phyloP scores from a whole-genome alignment of 257 asterid genomes.

The Plantago ovata region DNA sequence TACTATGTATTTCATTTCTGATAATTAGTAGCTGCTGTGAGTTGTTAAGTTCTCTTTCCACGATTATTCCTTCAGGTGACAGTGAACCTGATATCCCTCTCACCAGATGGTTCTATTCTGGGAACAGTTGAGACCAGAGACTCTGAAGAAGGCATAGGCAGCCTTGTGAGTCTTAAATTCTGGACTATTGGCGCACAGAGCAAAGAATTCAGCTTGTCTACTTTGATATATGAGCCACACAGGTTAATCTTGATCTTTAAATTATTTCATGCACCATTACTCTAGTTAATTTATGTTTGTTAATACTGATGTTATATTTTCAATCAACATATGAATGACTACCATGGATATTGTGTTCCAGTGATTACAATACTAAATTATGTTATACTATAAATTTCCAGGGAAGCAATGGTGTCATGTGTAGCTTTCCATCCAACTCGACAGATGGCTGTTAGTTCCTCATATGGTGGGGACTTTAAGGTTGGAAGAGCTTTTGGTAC shows the following conservation, averaged over 20 bases:
- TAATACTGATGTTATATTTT: not conserved
- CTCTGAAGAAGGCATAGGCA: slow-evolving; percentile 94
- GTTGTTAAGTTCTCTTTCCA: not conserved
- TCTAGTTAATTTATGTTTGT: slow-evolving; percentile 5
- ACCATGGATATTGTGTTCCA: slow-evolving; percentile 1
- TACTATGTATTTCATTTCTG: not conserved
- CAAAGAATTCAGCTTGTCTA: slow-evolving; percentile 70
- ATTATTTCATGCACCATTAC: slow-evolving; percentile 8
- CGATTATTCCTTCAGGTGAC: slow-evolving; percentile 45
- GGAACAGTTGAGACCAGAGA: slow-evolving; percentile 84
- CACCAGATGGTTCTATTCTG: slow-evolving; percentile 80
- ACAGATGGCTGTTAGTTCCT: slow-evolving; percentile 75
- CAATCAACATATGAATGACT: not conserved
- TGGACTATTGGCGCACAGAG: slow-evolving; percentile 64
- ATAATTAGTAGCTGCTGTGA: not conserved
- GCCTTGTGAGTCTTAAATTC: slow-evolving; percentile 79
- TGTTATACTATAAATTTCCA: slow-evolving; percentile 27
- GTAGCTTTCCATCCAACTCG: slow-evolving; percentile 74
- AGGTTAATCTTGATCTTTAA: slow-evolving; percentile 44
- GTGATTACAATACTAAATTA: slow-evolving; percentile 7
- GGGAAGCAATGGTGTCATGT: slow-evolving; percentile 69
- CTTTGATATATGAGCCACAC: slow-evolving; percentile 96
- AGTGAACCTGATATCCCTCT: slow-evolving; percentile 77
- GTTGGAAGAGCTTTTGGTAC: slow-evolving; percentile 28
- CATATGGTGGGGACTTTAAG: slow-evolving; percentile 91